These are phyloP conservation scores for Geopyxis carbonaria DNA, from an alignment of 495 filamentous ascomycete genomes.

Conservation along the genomic window DNA sequence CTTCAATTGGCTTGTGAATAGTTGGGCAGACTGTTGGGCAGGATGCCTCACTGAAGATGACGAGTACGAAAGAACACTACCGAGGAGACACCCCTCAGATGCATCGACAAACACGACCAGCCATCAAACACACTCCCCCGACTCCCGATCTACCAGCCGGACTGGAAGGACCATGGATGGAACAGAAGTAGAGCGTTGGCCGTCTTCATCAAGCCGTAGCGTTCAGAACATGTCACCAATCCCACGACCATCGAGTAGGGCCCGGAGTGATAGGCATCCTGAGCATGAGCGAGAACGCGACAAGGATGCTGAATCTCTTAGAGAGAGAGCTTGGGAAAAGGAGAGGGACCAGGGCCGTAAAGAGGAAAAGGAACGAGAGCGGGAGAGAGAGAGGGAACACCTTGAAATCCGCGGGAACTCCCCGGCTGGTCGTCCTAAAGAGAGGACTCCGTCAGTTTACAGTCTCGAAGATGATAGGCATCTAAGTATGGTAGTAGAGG, in stretches of 20 bases:
- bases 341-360: background rate
- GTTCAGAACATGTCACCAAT: background rate
- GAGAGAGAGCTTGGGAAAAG: too few relatives aligned
- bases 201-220: conserved; percentile 8
- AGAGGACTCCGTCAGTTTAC: too few relatives aligned
- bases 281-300: background rate
- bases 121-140: conserved; percentile 3
- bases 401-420: too few relatives aligned
- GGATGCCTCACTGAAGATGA: conserved; percentile 23
- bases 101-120: conserved; percentile 11
- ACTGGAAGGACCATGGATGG: conserved; percentile 6
- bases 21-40: conserved; percentile 23
- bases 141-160: conserved; percentile 12
- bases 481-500: too few relatives aligned
- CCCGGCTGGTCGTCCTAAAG: too few relatives aligned
- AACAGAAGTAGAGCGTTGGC: conserved; percentile 14
- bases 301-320: background rate
- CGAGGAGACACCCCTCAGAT: conserved; percentile 11
- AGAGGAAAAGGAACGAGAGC: background rate
- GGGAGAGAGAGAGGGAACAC: conserved; percentile 1
- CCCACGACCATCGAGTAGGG: background rate
- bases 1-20: conserved; percentile 24
- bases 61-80: conserved; percentile 16
- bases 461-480: too few relatives aligned
- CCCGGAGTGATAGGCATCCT: background rate